Evolutionary conservation across 306 rosid genomes (phyloP).

Genomic region (Cucurbita pepo): DNA sequence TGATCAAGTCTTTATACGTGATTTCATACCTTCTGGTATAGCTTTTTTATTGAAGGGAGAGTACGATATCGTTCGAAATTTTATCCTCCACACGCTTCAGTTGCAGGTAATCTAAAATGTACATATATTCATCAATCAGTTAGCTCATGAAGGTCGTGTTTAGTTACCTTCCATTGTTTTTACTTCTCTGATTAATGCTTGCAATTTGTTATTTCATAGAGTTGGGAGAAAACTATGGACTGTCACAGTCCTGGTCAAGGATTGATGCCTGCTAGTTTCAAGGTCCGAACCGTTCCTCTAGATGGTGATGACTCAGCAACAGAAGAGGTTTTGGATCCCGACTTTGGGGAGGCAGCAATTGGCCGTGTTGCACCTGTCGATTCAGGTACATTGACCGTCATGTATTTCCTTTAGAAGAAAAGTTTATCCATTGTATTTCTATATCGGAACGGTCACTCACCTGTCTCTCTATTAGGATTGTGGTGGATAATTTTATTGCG

Average conservation of each 20-base stretch:
- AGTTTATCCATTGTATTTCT: neutral
- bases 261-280: slow-evolving; percentile 87
- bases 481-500: slow-evolving; percentile 89
- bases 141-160: neutral
- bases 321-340: slow-evolving; percentile 86
- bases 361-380: slow-evolving; percentile 93
- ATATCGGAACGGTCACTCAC: neutral
- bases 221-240: slow-evolving; percentile 95
- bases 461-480: slow-evolving; percentile 33
- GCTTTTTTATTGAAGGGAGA: slow-evolving; percentile 84
- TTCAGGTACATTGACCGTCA: slow-evolving; percentile 41
- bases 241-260: slow-evolving; percentile 95
- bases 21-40: slow-evolving; percentile 81
- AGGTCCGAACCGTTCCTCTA: slow-evolving; percentile 68
- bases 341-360: slow-evolving; percentile 90
- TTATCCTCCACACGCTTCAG: slow-evolving; percentile 74
- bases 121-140: neutral
- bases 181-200: neutral
- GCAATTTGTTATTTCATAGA: slow-evolving; percentile 23
- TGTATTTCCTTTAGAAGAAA: neutral
- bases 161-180: neutral
- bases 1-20: slow-evolving; percentile 83
- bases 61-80: slow-evolving; percentile 73
- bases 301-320: slow-evolving; percentile 70
- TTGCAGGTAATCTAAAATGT: slow-evolving; percentile 45